Evolutionary conservation across 305 asterid genomes (phyloP).

Genomic region (Withania somnifera): DNA sequence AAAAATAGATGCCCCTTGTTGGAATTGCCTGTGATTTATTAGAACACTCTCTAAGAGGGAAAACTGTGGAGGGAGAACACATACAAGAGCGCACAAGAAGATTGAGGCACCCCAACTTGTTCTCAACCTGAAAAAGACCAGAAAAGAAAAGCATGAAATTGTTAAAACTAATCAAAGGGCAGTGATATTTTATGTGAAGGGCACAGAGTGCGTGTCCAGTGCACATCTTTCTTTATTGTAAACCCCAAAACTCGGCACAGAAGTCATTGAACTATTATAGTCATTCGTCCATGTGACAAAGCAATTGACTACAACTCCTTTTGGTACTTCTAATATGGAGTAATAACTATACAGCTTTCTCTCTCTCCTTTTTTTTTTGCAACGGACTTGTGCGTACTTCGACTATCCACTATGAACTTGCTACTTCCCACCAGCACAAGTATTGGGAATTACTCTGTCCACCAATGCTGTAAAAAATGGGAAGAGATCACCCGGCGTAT

Average conservation of each 20-base stretch:
- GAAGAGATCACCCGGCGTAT: too few relatives aligned
- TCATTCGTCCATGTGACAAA: neutral
- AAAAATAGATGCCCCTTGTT: neutral
- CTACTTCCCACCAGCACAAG: too few relatives aligned
- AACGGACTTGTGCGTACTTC: too few relatives aligned
- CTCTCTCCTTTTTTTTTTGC: too few relatives aligned
- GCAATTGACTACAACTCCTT: neutral
- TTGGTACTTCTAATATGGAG: neutral
- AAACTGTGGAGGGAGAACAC: slow-evolving; percentile 15
- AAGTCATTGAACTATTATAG: neutral
- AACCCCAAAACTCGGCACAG: neutral
- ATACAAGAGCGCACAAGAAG: slow-evolving; percentile 66
- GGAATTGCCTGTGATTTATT: neutral
- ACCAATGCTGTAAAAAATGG: too few relatives aligned
- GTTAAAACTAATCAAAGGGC: neutral
- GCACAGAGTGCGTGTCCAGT: neutral
- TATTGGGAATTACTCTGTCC: too few relatives aligned
- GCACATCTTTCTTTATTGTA: neutral
- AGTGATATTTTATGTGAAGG: neutral
- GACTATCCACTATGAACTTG: too few relatives aligned
- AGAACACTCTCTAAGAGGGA: neutral
- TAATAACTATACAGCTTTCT: neutral
- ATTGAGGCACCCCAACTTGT: slow-evolving; percentile 74
- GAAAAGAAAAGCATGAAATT: neutral
- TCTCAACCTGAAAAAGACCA: slow-evolving; percentile 43